Conservation (phyloP, 768 basidiomycete species). For the Clavaria fumosa region DNA sequence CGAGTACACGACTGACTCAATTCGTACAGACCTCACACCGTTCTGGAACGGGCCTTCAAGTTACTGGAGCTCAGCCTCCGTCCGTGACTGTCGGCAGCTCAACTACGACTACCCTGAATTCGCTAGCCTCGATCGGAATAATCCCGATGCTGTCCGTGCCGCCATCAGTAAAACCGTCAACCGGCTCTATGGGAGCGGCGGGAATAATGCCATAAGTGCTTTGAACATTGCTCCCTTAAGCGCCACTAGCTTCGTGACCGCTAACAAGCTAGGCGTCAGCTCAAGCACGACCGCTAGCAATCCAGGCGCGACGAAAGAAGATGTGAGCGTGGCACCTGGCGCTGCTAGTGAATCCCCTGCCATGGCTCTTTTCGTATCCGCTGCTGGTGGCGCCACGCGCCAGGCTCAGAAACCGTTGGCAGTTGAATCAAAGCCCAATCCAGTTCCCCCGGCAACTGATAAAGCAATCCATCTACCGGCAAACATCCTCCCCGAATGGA, state of each 20-base stretch:
- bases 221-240: background rate
- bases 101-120: conserved; percentile 40
- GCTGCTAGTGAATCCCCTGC: background rate
- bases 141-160: conserved; percentile 15
- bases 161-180: conserved; percentile 24
- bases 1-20: background rate
- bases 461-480: conserved; percentile 3
- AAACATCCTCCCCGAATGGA: conserved; percentile 23
- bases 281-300: no score
- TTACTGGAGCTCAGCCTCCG: conserved; percentile 26
- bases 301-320: background rate
- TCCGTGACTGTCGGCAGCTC: conserved; percentile 18
- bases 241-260: no score
- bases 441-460: no score
- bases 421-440: no score
- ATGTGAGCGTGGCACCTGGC: conserved; percentile 1
- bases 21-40: conserved; percentile 25
- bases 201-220: conserved; percentile 8
- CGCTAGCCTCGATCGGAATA: conserved; percentile 21
- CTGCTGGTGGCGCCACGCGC: background rate
- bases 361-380: background rate
- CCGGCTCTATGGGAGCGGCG: conserved; percentile 19
- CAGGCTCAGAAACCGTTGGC: background rate
- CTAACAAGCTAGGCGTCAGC: no score
- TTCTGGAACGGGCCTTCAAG: conserved; percentile 26